A percentile compares a stretch with the other conserved stretches of the same genome.
Conservation (phyloP, 257 asterid genomes). For the Paraleonurus japonicus region DNA sequence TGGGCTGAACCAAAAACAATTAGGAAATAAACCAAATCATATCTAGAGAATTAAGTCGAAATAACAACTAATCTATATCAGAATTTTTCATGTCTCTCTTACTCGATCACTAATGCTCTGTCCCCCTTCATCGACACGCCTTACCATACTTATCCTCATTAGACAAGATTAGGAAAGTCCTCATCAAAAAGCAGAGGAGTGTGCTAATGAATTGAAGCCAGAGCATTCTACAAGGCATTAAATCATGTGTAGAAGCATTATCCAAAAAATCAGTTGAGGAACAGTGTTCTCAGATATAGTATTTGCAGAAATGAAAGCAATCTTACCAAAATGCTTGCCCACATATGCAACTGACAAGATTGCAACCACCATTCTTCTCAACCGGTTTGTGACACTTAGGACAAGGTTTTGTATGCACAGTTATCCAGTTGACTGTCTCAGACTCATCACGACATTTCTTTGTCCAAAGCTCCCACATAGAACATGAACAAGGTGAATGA, state of each 20-base stretch:
- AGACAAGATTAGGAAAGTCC: no score
- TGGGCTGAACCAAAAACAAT: no score
- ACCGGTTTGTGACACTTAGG: slow-evolving; percentile 97
- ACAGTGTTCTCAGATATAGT: background rate
- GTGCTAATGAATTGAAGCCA: background rate
- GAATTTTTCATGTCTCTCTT: no score
- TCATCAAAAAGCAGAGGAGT: background rate
- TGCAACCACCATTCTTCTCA: slow-evolving; percentile 98
- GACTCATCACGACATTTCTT: slow-evolving; percentile 97
- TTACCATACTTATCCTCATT: no score
- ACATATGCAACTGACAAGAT: slow-evolving; percentile 86
- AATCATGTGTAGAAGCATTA: slow-evolving; percentile 7
- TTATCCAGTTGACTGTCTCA: slow-evolving; percentile 93
- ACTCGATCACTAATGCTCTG: no score
- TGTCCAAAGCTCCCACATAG: slow-evolving; percentile 94
- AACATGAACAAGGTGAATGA: slow-evolving; percentile 97
- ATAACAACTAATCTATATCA: no score
- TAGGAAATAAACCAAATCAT: no score
- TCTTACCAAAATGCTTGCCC: slow-evolving; percentile 95
- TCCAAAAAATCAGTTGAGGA: background rate
- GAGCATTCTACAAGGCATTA: background rate
- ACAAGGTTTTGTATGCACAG: slow-evolving; percentile 87
- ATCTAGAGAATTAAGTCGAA: no score
- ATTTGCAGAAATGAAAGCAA: slow-evolving; percentile 10
- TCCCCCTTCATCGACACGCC: no score